Percentiles rank a stretch among this genome's conserved stretches.
Evolutionary conservation across 257 asterid species (phyloP).

Genomic region (Jacaranda mimosifolia): DNA sequence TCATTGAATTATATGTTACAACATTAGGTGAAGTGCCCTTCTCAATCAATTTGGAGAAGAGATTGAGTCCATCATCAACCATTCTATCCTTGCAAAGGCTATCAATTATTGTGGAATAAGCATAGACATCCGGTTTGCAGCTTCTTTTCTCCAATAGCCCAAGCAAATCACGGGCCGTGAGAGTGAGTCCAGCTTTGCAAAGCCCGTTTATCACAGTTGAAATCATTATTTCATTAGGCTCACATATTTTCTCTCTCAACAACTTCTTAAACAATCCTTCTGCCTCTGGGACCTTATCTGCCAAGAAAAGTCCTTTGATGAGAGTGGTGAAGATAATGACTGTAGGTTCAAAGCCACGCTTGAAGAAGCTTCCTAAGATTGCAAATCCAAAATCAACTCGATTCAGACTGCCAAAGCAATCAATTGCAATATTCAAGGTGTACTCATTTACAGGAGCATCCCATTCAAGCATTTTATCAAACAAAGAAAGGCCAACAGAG

Average conservation of each 20-base stretch:
- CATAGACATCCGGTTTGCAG: background rate
- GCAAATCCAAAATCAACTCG: constrained; percentile 31
- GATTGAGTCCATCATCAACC: no score
- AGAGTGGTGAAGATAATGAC: background rate
- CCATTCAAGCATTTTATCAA: constrained; percentile 28
- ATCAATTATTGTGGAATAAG: background rate
- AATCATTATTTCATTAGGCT: background rate
- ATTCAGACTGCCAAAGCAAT: constrained; percentile 20
- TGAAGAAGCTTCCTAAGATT: constrained; percentile 32
- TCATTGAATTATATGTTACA: no score
- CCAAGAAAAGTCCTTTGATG: no score
- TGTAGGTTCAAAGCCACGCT: constrained; percentile 19
- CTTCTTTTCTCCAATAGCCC: no score
- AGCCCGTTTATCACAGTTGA: no score
- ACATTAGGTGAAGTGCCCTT: no score
- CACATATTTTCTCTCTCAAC: constrained; percentile 13
- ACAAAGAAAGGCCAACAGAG: constrained; percentile 20
- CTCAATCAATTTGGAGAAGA: no score
- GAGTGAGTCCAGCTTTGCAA: no score
- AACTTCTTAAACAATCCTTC: constrained; percentile 32
- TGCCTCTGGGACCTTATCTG: background rate
- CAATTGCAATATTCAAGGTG: background rate
- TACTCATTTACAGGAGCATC: background rate
- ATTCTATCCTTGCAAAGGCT: constrained; percentile 24
- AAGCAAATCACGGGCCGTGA: no score